Conservation (phyloP, 495 filamentous ascomycete species). For the Aspergillus nanangensis region DNA sequence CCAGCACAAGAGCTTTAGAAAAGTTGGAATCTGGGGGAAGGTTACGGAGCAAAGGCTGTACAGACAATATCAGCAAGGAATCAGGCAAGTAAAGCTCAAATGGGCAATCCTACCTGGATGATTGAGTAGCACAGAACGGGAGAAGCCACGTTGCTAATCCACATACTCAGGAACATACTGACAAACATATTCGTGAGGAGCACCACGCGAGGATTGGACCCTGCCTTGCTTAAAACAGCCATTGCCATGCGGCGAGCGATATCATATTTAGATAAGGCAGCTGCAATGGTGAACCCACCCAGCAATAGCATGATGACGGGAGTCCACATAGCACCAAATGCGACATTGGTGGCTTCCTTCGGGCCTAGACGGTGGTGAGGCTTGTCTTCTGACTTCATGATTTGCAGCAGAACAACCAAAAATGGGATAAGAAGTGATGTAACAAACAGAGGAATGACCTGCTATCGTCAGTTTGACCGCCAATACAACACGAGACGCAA, state of each 20-base stretch:
- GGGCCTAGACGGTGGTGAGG: conserved; percentile 65
- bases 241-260: conserved; percentile 97
- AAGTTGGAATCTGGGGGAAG: conserved; percentile 85
- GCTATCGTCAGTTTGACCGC: conserved; percentile 19
- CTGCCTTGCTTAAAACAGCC: conserved; percentile 94
- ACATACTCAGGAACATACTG: conserved; percentile 95
- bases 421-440: conserved; percentile 93
- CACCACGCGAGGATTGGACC: conserved; percentile 80
- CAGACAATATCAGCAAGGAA: background rate
- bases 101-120: conserved; percentile 62
- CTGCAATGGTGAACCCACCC: conserved; percentile 93
- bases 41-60: conserved; percentile 85
- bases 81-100: background rate
- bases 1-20: conserved; percentile 91
- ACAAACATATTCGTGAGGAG: conserved; percentile 97
- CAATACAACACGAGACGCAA: background rate
- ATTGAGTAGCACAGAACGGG: conserved; percentile 98
- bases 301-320: conserved; percentile 98
- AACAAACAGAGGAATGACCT: conserved; percentile 96
- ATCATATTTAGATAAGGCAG: conserved; percentile 92
- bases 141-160: conserved; percentile 97
- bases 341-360: conserved; percentile 69
- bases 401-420: conserved; percentile 77
- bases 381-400: conserved; percentile 72
- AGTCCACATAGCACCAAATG: conserved; percentile 97